A percentile compares a stretch with the other conserved stretches of the same genome.
Conservation (phyloP, 2,329 filamentous ascomycete genomes). For the Penicillium sp. region DNA sequence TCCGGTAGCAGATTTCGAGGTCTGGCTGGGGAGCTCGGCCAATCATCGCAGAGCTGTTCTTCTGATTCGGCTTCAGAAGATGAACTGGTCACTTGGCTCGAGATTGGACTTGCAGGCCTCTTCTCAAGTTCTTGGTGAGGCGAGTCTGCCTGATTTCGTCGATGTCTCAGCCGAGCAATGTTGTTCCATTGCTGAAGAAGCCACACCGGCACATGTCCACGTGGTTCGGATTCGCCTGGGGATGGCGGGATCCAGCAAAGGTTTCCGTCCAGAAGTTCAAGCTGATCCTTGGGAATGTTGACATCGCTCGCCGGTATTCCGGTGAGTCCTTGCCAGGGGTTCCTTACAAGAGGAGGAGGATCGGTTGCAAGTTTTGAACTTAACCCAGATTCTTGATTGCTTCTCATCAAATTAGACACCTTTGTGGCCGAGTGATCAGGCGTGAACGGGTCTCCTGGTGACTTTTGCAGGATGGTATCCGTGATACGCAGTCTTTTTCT, state of each 20-base stretch:
- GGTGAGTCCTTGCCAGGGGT: conserved; percentile 36
- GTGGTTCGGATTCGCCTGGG: conserved; percentile 27
- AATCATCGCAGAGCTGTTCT: neutral
- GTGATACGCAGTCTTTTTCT: conserved; percentile 19
- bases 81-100: conserved; percentile 18
- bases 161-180: conserved; percentile 21
- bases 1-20: conserved; percentile 13
- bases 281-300: conserved; percentile 53
- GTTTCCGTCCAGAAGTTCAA: conserved; percentile 47
- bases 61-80: conserved; percentile 19
- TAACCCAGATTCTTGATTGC: neutral
- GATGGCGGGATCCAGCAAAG: conserved; percentile 45
- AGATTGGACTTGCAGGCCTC: conserved; percentile 12
- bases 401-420: neutral
- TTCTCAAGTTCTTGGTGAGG: neutral
- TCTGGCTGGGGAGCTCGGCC: conserved; percentile 23
- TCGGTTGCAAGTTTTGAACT: neutral
- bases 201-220: conserved; percentile 37
- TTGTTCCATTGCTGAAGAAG: conserved; percentile 42
- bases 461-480: neutral
- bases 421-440: neutral
- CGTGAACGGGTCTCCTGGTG: neutral
- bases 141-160: conserved; percentile 1
- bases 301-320: conserved; percentile 47
- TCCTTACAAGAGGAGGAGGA: neutral